Evolutionary conservation across 2,329 filamentous ascomycete species (phyloP).

Genomic region (Beauveria medogensis): DNA sequence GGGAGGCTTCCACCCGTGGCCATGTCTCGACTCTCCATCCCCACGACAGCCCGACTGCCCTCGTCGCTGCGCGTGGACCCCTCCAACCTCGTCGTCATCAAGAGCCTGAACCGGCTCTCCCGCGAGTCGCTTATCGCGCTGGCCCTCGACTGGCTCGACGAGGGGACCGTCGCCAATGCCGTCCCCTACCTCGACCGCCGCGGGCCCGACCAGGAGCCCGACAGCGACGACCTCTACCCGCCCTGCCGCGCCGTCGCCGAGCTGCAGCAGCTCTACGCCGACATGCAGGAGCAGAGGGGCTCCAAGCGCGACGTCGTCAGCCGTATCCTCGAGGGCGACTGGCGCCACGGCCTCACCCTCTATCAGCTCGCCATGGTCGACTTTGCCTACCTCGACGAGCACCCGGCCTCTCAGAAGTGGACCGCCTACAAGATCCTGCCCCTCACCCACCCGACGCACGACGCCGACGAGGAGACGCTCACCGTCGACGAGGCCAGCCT

Average conservation of each 20-base stretch:
- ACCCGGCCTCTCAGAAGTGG: constrained; percentile 57
- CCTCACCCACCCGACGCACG: constrained; percentile 32
- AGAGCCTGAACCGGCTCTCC: constrained; percentile 61
- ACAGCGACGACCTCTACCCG: constrained; percentile 60
- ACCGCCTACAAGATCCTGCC: constrained; percentile 52
- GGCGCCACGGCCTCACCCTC: constrained; percentile 55
- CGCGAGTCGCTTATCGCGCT: constrained; percentile 64
- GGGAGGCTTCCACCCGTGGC: neutral
- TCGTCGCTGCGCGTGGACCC: constrained; percentile 61
- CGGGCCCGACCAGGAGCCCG: constrained; percentile 41
- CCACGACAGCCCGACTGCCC: constrained; percentile 64
- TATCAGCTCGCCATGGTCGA: constrained; percentile 65
- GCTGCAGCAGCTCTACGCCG: constrained; percentile 56
- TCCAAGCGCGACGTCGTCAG: constrained; percentile 55
- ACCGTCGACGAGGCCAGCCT: constrained; percentile 39
- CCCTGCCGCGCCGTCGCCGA: constrained; percentile 57
- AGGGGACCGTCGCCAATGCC: constrained; percentile 52
- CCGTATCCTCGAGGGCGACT: constrained; percentile 59
- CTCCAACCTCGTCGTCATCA: constrained; percentile 54
- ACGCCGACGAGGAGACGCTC: constrained; percentile 30
- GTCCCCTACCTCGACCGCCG: constrained; percentile 24
- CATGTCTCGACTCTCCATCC: constrained; percentile 55
- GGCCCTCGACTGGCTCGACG: constrained; percentile 69
- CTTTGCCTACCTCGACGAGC: constrained; percentile 57
- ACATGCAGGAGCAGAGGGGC: constrained; percentile 52